phyloP scores from a whole-genome alignment of 768 basidiomycete genomes.

The Suillus sp. region DNA sequence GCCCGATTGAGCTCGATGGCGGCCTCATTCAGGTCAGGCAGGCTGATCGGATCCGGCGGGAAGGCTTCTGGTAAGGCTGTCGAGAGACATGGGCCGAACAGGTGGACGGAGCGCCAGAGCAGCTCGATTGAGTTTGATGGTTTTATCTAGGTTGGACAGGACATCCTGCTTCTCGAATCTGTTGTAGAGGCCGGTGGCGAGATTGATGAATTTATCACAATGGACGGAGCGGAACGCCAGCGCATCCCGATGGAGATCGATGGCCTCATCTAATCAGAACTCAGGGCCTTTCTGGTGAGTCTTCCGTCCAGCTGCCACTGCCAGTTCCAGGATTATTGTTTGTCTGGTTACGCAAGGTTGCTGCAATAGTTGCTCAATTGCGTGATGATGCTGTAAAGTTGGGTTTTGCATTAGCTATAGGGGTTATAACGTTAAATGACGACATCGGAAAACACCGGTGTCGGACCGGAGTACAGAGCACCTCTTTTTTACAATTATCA shows the following conservation, averaged over 20 bases:
- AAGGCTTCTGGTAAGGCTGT: background rate
- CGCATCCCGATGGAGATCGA: too few relatives aligned
- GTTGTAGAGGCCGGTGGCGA: background rate
- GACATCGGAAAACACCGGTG: background rate
- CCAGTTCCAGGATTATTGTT: too few relatives aligned
- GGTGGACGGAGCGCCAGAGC: background rate
- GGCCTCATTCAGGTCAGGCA: background rate
- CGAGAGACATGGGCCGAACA: background rate
- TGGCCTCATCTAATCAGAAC: too few relatives aligned
- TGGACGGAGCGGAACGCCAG: too few relatives aligned
- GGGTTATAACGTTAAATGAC: background rate
- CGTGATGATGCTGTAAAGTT: too few relatives aligned
- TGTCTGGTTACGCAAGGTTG: too few relatives aligned
- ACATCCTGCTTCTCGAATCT: background rate
- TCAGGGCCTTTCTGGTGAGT: too few relatives aligned
- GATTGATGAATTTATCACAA: background rate
- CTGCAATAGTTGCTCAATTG: too few relatives aligned
- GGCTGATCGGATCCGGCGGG: background rate
- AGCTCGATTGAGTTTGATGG: background rate
- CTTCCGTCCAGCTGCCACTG: too few relatives aligned
- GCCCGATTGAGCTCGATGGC: background rate
- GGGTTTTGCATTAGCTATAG: too few relatives aligned
- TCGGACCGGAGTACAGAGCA: background rate
- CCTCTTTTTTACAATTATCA: background rate
- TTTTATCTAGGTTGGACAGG: background rate